Percentiles rank a stretch among this genome's conserved stretches.
phyloP scores from a whole-genome alignment of 345 rosid species.

The Odontarrhena argentea region DNA sequence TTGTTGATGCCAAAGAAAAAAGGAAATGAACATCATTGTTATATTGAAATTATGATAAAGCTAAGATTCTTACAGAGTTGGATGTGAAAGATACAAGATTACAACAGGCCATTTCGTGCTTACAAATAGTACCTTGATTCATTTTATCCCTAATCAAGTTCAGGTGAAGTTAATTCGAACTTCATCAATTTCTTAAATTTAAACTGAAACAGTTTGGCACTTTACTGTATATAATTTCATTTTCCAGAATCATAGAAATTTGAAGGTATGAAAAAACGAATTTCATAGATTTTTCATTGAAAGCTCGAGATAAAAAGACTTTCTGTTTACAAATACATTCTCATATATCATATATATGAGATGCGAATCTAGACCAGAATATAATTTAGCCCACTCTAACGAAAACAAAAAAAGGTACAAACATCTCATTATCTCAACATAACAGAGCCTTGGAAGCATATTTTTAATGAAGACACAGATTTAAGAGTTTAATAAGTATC shows the following conservation, averaged over 20 bases:
- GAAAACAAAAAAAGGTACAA: not conserved
- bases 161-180: too few species aligned
- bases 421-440: slow-evolving; percentile 28
- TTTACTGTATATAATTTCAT: not conserved
- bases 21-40: slow-evolving; percentile 38
- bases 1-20: slow-evolving; percentile 34
- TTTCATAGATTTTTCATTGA: not conserved
- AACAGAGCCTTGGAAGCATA: slow-evolving; percentile 22
- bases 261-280: not conserved
- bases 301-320: not conserved
- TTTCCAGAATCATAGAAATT: not conserved
- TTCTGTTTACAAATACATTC: not conserved
- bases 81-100: slow-evolving; percentile 28
- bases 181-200: not conserved
- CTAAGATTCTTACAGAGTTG: slow-evolving; percentile 18
- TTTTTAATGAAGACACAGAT: slow-evolving; percentile 14
- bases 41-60: slow-evolving; percentile 35
- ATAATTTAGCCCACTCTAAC: slow-evolving; percentile 20
- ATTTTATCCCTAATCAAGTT: not conserved
- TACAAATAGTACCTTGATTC: slow-evolving; percentile 8
- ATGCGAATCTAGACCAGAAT: slow-evolving; percentile 26
- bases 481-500: slow-evolving; percentile 33
- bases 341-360: slow-evolving; percentile 14
- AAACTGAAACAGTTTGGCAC: not conserved
- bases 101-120: slow-evolving; percentile 19